Evolutionary conservation across 768 basidiomycete species (phyloP), one percentile per base, ranked within the genome.

Genomic region (Pisolithus albus): DNA sequence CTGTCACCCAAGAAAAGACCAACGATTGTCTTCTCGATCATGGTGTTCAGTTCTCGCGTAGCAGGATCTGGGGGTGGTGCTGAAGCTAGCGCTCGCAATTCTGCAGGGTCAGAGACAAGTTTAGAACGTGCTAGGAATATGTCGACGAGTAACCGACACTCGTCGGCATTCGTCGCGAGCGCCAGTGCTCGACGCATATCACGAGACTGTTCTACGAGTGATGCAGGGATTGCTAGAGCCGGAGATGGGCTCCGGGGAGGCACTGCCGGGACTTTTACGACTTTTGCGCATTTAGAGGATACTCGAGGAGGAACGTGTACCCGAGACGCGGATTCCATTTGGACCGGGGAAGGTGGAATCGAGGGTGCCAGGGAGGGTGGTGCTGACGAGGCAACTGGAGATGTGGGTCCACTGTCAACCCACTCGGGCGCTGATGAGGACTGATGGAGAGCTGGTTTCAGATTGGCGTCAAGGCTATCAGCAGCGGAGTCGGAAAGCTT

Each of bases 111-210:
- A 19, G 63, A 19, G 10, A 68, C 49, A 41, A 75, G 74, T 16
- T 80, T 81, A 48, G 76, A 75, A 56, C 81, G 82, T 11, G 81
- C 75, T 52, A 95, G 72, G 70, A 88, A 86, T 74, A 91, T 87
- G 56, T 90, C 85, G 26, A 92, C 75, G 51, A 94, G 82, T 40
- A 93, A 72, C 47, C 88, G 86, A 63, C 91, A 92, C 71, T 95
- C 92, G 53, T 85, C 82, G 43, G 79, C 86, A 40, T 76, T 82
- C 1, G 85, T 84, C 13, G 92, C 90, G 46, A 71, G 78, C 8
- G 77, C 67, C 16, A 94, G 67, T 51, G 88, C 72, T 18, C 75
- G 74, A 30, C 86, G 82, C 70, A 95, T 78, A 47, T 90, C 84
- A 10, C 73, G 70, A 23, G 83, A 77, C 51, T 83, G 64, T 38